Conservation (phyloP, 1,139 yeast species). For the Geotrichum carabidarum region DNA sequence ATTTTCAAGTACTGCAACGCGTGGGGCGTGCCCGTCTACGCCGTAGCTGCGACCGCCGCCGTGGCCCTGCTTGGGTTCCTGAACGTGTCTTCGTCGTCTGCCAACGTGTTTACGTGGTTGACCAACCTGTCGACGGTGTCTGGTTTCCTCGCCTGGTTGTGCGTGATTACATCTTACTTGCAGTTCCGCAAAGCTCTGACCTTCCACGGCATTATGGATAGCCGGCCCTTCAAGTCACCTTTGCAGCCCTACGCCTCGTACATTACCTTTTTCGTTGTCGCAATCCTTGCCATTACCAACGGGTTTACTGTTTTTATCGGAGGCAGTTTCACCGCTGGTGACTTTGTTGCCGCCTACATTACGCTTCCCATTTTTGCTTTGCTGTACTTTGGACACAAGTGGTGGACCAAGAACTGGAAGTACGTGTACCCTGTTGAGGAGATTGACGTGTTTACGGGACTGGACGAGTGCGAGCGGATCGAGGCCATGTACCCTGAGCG, state of each 20-base stretch:
- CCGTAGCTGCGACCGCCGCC: conserved; percentile 33
- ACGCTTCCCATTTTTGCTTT: conserved; percentile 47
- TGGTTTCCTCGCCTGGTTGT: conserved; percentile 45
- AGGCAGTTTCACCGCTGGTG: conserved; percentile 47
- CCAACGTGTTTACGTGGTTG: conserved; percentile 46
- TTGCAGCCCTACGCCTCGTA: conserved; percentile 48
- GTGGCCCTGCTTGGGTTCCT: conserved; percentile 41
- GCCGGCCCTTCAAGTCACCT: conserved; percentile 42
- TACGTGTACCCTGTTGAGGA: conserved; percentile 41
- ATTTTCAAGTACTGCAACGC: conserved; percentile 42
- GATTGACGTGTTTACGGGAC: conserved; percentile 49
- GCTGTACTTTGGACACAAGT: conserved; percentile 49
- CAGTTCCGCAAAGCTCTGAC: conserved; percentile 52
- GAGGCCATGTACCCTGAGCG: conserved; percentile 38
- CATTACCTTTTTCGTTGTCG: conserved; percentile 44
- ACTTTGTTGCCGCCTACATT: conserved; percentile 51
- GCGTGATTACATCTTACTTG: conserved; percentile 44
- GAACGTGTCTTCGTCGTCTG: conserved; percentile 44
- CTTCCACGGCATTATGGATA: conserved; percentile 27
- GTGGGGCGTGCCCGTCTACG: conserved; percentile 44
- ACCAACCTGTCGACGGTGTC: conserved; percentile 43
- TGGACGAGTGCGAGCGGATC: conserved; percentile 48
- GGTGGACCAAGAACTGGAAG: conserved; percentile 45
- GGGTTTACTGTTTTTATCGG: conserved; percentile 62
- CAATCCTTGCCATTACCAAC: conserved; percentile 54